Evolutionary conservation across 108 stramenopile species (phyloP).

Genomic region (Cyclotella choctawhatcheeana): DNA sequence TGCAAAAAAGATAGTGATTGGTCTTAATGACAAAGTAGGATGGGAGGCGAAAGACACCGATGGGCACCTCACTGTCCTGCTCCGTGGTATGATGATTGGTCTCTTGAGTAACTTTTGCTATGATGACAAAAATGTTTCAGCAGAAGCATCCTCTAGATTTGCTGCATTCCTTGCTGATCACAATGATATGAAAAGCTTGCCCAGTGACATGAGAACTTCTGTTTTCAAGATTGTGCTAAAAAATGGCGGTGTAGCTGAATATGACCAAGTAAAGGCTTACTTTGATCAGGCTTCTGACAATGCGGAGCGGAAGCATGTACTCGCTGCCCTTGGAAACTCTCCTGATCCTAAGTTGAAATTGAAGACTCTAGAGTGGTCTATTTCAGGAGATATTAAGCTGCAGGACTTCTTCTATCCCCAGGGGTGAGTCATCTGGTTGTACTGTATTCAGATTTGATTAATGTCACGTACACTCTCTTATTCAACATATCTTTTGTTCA

Average conservation of each 20-base stretch:
- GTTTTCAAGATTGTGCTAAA: slow-evolving; percentile 93
- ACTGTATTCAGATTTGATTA: not conserved
- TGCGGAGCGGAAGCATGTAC: slow-evolving; percentile 84
- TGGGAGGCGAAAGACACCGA: slow-evolving; percentile 85
- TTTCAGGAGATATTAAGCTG: slow-evolving; percentile 91
- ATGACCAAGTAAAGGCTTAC: slow-evolving; percentile 77
- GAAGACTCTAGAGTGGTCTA: slow-evolving; percentile 89
- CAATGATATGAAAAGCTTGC: slow-evolving; percentile 71
- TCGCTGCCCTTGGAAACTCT: slow-evolving; percentile 74
- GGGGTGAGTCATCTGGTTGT: slow-evolving; percentile 42
- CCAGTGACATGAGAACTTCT: slow-evolving; percentile 85
- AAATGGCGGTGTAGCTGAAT: slow-evolving; percentile 85
- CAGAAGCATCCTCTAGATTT: slow-evolving; percentile 86
- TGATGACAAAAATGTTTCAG: slow-evolving; percentile 72
- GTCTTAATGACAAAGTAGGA: slow-evolving; percentile 72
- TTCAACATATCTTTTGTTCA: not conserved
- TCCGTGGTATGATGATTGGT: slow-evolving; percentile 88
- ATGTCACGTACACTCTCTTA: not conserved
- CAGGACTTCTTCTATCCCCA: slow-evolving; percentile 99
- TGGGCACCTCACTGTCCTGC: slow-evolving; percentile 84
- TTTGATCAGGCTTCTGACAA: slow-evolving; percentile 75
- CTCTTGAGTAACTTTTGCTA: slow-evolving; percentile 82
- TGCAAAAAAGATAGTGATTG: slow-evolving; percentile 69
- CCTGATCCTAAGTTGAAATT: slow-evolving; percentile 72
- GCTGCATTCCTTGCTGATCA: slow-evolving; percentile 74